These are phyloP conservation scores for Albophoma yamanashiensis DNA, from an alignment of 2,329 filamentous ascomycete genomes.

Conservation along the genomic window DNA sequence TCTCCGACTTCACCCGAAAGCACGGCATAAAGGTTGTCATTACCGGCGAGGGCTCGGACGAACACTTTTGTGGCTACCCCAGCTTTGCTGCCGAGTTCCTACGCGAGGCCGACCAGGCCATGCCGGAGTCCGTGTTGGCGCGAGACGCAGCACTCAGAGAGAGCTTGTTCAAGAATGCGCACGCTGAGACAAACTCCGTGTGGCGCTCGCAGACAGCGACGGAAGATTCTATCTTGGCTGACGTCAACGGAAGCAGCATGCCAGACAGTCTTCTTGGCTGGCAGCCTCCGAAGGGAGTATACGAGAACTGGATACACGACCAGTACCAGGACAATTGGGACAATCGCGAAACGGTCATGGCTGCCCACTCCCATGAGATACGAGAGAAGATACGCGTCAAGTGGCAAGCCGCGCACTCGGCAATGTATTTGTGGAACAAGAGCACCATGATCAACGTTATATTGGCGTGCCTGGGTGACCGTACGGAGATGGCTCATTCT, in stretches of 20 bases:
- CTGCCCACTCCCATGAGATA: neutral
- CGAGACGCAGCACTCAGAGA: neutral
- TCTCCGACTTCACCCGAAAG: constrained; percentile 32
- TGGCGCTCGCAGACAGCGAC: neutral
- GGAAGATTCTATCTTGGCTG: neutral
- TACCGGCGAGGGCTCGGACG: constrained; percentile 41
- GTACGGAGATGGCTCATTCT: constrained; percentile 24
- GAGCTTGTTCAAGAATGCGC: neutral
- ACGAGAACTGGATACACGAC: neutral
- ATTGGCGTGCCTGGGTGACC: constrained; percentile 20
- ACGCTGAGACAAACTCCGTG: neutral
- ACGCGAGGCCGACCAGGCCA: constrained; percentile 32
- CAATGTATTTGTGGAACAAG: constrained; percentile 4
- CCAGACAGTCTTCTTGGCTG: neutral
- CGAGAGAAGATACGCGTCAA: neutral
- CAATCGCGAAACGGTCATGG: neutral
- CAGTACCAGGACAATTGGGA: neutral
- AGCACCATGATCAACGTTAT: constrained; percentile 14
- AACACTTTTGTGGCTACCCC: constrained; percentile 42
- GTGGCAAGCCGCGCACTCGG: constrained; percentile 4
- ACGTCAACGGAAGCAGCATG: neutral
- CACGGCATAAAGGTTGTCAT: constrained; percentile 42
- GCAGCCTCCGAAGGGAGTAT: neutral
- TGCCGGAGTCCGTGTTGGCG: constrained; percentile 13
- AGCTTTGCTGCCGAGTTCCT: constrained; percentile 35